Conservation (phyloP, 2,329 filamentous ascomycete genomes). For the Stachybotrys chlorohalonatus region DNA sequence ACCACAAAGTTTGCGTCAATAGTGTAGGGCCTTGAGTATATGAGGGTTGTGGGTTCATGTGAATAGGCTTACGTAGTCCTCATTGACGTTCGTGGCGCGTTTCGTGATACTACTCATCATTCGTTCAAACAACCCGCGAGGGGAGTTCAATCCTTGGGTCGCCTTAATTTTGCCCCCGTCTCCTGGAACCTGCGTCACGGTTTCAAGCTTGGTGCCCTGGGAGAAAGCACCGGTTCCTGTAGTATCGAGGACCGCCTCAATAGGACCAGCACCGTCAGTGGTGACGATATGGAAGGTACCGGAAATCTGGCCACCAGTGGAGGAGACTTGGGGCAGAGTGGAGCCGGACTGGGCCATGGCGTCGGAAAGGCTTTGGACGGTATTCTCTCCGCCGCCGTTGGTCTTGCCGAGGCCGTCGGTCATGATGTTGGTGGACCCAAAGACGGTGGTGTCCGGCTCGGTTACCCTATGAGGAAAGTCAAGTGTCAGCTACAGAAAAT, state of each 20-base stretch:
- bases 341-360: slow-evolving; percentile 26
- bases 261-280: slow-evolving; percentile 29
- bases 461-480: slow-evolving; percentile 14
- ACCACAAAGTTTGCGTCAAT: too few relatives aligned
- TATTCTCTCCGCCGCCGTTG: slow-evolving; percentile 25
- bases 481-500: neutral
- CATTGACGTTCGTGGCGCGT: slow-evolving; percentile 20
- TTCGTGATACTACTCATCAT: slow-evolving; percentile 7
- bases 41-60: neutral
- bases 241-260: slow-evolving; percentile 27
- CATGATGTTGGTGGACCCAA: slow-evolving; percentile 21
- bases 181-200: slow-evolving; percentile 26
- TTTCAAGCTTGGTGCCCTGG: slow-evolving; percentile 14
- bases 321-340: slow-evolving; percentile 29
- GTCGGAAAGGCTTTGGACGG: slow-evolving; percentile 16
- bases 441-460: slow-evolving; percentile 36
- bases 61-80: slow-evolving; percentile 12
- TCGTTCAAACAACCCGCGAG: neutral
- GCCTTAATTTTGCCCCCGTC: slow-evolving; percentile 21
- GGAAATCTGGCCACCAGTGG: slow-evolving; percentile 19
- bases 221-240: slow-evolving; percentile 25
- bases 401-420: slow-evolving; percentile 29
- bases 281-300: slow-evolving; percentile 31
- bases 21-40: too few relatives aligned
- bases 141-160: slow-evolving; percentile 1